phyloP scores from a whole-genome alignment of 306 rosid species.

The Glycine tomentella region DNA sequence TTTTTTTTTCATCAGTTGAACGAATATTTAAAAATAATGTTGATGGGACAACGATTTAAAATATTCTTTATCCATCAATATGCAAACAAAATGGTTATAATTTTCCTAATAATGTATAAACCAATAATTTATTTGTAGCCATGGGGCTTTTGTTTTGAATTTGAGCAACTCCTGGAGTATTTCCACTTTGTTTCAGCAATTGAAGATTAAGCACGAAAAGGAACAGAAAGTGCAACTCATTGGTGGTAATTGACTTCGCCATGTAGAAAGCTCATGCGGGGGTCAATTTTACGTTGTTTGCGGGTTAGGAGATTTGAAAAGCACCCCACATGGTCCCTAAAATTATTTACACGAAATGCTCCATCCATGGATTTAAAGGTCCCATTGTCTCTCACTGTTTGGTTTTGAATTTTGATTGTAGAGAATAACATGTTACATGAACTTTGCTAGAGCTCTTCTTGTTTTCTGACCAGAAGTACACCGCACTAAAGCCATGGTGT shows the following conservation, averaged over 20 bases:
- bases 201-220: constrained; percentile 9
- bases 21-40: background rate
- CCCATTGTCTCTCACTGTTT: constrained; percentile 20
- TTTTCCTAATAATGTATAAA: background rate
- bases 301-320: constrained; percentile 47
- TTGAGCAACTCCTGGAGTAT: constrained; percentile 2
- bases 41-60: constrained; percentile 10
- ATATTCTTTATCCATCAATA: background rate
- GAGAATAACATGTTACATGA: constrained; percentile 20
- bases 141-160: background rate
- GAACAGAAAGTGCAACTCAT: constrained; percentile 6
- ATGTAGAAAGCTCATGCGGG: constrained; percentile 27
- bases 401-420: constrained; percentile 3
- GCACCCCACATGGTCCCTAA: constrained; percentile 35
- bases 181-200: background rate
- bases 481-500: constrained; percentile 5
- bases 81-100: background rate
- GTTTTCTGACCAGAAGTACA: constrained; percentile 21
- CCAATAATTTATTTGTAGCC: background rate
- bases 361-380: constrained; percentile 10
- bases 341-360: constrained; percentile 42
- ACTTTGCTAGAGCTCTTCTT: constrained; percentile 16
- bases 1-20: background rate
- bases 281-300: constrained; percentile 44
- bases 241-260: background rate